Conservation (phyloP, 768 basidiomycete genomes). For the Lactifluus echinatus region DNA sequence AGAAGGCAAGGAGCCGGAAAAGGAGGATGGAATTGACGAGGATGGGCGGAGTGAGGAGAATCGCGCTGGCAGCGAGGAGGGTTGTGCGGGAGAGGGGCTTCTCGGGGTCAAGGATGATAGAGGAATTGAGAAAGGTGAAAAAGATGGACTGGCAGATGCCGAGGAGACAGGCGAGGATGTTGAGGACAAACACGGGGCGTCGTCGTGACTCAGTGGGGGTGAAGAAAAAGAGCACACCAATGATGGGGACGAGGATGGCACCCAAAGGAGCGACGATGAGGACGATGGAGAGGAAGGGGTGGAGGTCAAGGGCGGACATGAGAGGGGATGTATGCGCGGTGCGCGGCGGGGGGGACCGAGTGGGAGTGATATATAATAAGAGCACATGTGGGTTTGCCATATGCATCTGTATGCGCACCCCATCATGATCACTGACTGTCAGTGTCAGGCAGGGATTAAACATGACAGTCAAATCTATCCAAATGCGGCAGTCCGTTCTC, state of each 20-base stretch:
- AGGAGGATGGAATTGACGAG: slow-evolving; percentile 17
- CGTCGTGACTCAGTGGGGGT: slow-evolving; percentile 8
- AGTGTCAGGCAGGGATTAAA: neutral
- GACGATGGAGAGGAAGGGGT: slow-evolving; percentile 13
- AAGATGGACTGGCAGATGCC: slow-evolving; percentile 16
- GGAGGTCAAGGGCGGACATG: slow-evolving; percentile 5
- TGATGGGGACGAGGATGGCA: slow-evolving; percentile 13
- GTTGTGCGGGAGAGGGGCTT: neutral
- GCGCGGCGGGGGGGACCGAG: neutral
- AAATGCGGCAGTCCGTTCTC: neutral
- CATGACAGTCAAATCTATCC: neutral
- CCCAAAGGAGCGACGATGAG: slow-evolving; percentile 19
- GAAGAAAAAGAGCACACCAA: slow-evolving; percentile 16
- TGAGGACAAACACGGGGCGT: slow-evolving; percentile 20
- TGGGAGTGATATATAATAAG: neutral
- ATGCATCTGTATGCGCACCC: neutral
- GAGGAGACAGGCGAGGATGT: slow-evolving; percentile 17
- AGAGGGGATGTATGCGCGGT: neutral
- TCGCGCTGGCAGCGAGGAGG: neutral
- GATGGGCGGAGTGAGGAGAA: slow-evolving; percentile 13
- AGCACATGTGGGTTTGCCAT: neutral
- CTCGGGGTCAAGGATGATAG: slow-evolving; percentile 3
- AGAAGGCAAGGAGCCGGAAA: slow-evolving; percentile 19
- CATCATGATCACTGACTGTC: neutral
- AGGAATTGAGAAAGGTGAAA: neutral